A percentile compares a stretch with the other conserved stretches of the same genome.
Conservation (phyloP, 2,329 filamentous ascomycete genomes). For the Teratosphaeria nubilosa region DNA sequence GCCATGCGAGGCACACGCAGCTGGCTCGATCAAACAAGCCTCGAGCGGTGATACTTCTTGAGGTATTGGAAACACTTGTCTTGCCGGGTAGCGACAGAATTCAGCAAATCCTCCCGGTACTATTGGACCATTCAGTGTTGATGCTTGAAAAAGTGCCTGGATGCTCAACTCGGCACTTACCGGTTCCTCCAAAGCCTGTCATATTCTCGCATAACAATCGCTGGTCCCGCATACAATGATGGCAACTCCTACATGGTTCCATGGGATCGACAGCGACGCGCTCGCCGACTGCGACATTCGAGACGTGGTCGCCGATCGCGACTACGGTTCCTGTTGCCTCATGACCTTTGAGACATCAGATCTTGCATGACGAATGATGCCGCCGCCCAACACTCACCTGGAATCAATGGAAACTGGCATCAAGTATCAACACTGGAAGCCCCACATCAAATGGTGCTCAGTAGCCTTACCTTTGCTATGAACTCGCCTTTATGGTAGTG, state of each 20-base stretch:
- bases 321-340: conserved; percentile 59
- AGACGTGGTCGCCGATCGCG: conserved; percentile 48
- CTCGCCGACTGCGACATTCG: conserved; percentile 51
- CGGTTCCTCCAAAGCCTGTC: conserved; percentile 52
- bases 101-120: conserved; percentile 5
- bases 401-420: conserved; percentile 10
- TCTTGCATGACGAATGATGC: neutral
- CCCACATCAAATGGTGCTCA: neutral
- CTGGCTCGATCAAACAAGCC: conserved; percentile 5
- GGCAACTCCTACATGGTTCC: conserved; percentile 61
- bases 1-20: conserved; percentile 4
- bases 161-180: neutral
- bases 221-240: conserved; percentile 62
- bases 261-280: conserved; percentile 53
- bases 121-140: neutral
- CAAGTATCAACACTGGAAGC: neutral
- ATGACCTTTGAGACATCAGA: conserved; percentile 30
- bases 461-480: conserved; percentile 20
- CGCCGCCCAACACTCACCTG: conserved; percentile 27
- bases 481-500: conserved; percentile 63
- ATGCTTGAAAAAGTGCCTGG: neutral
- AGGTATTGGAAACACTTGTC: conserved; percentile 1
- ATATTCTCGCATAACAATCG: conserved; percentile 60
- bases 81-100: conserved; percentile 4
- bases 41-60: conserved; percentile 2